Conservation (phyloP, 192 early-diverging fungal genomes). For the Mortierella antarctica region DNA sequence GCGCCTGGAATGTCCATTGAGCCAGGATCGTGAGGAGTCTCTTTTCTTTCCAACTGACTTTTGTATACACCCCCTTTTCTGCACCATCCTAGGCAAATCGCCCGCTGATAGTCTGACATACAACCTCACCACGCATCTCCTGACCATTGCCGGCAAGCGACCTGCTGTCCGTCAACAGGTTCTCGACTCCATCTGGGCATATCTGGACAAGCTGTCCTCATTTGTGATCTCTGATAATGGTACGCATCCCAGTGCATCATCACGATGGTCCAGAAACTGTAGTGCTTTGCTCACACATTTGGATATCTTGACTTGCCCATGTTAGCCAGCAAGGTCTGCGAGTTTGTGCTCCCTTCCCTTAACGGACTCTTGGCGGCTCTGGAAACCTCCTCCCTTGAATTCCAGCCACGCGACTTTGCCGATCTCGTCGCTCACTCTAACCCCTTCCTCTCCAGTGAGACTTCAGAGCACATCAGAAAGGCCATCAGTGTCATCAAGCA, state of each 20-base stretch:
- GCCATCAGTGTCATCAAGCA: slow-evolving; percentile 53
- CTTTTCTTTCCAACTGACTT: background rate
- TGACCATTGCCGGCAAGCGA: slow-evolving; percentile 56
- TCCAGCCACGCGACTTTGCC: slow-evolving; percentile 58
- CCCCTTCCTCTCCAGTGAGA: slow-evolving; percentile 59
- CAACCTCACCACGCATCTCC: slow-evolving; percentile 55
- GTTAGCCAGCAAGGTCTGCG: slow-evolving; percentile 55
- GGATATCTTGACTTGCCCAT: background rate
- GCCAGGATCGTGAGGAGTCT: background rate
- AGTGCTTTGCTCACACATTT: background rate
- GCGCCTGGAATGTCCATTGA: background rate
- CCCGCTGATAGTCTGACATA: slow-evolving; percentile 53
- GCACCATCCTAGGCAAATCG: slow-evolving; percentile 18
- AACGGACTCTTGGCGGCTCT: slow-evolving; percentile 67
- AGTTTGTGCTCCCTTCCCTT: slow-evolving; percentile 69
- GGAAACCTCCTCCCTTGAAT: slow-evolving; percentile 58
- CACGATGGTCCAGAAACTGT: background rate
- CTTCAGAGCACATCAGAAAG: slow-evolving; percentile 56
- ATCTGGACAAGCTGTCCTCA: slow-evolving; percentile 53
- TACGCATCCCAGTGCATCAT: background rate
- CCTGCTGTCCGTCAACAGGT: slow-evolving; percentile 50
- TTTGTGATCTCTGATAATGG: slow-evolving; percentile 30
- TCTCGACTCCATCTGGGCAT: slow-evolving; percentile 59
- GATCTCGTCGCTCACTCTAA: slow-evolving; percentile 60
- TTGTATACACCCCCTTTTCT: background rate